Evolutionary conservation across 1,139 yeast genomes (phyloP), one percentile per base, ranked within the genome.

Genomic region (Entelexis sorbosivorans): DNA sequence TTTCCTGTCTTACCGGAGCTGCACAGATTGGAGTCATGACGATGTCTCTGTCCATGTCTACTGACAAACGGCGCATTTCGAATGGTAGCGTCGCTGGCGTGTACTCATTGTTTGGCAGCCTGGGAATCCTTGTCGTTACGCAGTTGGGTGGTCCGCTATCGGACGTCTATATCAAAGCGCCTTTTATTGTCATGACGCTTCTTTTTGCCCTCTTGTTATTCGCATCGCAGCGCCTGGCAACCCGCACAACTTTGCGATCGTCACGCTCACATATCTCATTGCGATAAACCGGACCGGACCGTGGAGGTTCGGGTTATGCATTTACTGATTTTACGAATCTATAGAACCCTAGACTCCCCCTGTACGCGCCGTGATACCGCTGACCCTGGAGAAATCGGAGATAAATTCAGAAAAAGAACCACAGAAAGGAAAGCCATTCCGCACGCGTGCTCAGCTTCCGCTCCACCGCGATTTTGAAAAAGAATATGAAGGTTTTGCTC

Each of bases 1-100:
- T 67, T 9, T 64, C 74, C 2, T 52, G 70, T 34, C 60, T 74
- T 52, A 44, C 61, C 46, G 86, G 86, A 1, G 64, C 68, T 10
- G 67, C 74, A 1, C 74, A 80, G 63, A 78, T 81, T 48, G 84
- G 85, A 2, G 72, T 76, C 29, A 75, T 81, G 29, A 76, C 81
- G 44, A 70, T 71, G 8, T 73, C 78, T 10, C 69, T 74, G 71
- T 68, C 74, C 1, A 60, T 72, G 48, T 69, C 72, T 50, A 73
- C 78, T 0, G 73, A 70, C 50, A 64, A 66, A 31, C 67, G 70
- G 20, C 64, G 72, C 28, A 66, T 62, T 60, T 61, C 69, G 52
- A 75, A 78, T 51, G 91, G 91, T 6, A 74, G 85, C 6, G 73
- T 82, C 40, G 75, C 82, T 52, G 91, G 91, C 2, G 76, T 81